These are phyloP conservation scores for Myxozyma sirexii DNA, from an alignment of 805 yeast genomes.

Conservation along the genomic window DNA sequence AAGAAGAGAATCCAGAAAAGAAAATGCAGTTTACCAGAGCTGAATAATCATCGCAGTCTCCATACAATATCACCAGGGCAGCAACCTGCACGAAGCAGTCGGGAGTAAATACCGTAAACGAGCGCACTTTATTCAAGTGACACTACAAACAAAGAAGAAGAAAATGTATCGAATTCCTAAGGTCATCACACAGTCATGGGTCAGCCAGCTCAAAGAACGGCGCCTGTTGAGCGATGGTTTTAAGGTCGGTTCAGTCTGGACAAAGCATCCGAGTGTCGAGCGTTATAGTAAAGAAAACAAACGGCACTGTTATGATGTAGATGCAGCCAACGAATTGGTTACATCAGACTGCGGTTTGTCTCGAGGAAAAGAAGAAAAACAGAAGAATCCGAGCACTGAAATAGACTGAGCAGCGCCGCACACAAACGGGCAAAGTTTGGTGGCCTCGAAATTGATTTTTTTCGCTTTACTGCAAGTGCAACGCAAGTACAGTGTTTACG, in stretches of 20 bases:
- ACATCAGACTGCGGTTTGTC: no score
- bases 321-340: no score
- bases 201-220: constrained; percentile 32
- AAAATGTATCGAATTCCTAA: constrained; percentile 32
- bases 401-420: no score
- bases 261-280: not conserved
- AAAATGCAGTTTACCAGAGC: constrained; percentile 32
- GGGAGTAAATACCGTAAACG: not conserved
- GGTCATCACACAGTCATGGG: constrained; percentile 37
- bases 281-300: not conserved
- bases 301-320: not conserved
- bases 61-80: not conserved
- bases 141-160: not conserved
- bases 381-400: no score
- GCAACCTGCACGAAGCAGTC: no score
- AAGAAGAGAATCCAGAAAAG: not conserved
- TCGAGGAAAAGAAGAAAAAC: no score
- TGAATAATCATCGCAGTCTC: constrained; percentile 8
- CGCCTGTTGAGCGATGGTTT: constrained; percentile 36
- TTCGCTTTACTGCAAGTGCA: no score
- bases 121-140: not conserved
- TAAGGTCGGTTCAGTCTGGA: constrained; percentile 30
- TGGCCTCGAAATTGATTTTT: no score
- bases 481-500: no score
- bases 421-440: no score